Evolutionary conservation across 495 filamentous ascomycete genomes (phyloP).

Genomic region (Hyaloscypha finlandica): DNA sequence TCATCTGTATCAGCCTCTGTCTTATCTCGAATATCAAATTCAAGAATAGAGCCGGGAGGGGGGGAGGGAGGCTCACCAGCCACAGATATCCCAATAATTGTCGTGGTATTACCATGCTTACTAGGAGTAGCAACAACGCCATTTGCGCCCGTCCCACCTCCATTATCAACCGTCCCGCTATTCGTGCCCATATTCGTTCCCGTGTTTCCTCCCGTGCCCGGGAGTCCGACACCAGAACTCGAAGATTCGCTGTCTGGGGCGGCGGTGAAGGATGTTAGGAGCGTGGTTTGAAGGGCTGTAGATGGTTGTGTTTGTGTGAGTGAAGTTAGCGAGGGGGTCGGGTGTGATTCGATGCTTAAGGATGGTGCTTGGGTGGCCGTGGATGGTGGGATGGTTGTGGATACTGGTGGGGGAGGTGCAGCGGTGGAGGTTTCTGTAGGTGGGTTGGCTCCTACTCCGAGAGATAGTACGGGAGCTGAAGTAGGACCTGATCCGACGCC

Average conservation of each 20-base stretch:
- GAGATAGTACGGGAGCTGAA: background rate
- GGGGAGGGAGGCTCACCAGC: background rate
- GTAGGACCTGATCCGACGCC: background rate
- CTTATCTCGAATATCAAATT: background rate
- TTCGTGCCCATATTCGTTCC: background rate
- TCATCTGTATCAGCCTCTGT: background rate
- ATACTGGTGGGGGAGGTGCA: background rate
- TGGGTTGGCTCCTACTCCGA: background rate
- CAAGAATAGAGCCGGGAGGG: background rate
- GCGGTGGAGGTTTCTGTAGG: background rate
- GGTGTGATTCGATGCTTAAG: background rate
- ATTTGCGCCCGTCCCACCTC: background rate
- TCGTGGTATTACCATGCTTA: background rate
- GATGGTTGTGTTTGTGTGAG: slow-evolving; percentile 1
- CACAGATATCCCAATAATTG: background rate
- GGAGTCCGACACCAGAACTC: background rate
- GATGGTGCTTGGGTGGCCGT: background rate
- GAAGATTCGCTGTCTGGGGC: background rate
- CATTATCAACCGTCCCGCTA: background rate
- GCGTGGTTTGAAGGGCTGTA: background rate
- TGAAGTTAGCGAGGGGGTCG: background rate
- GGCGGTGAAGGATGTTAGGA: slow-evolving; percentile 1
- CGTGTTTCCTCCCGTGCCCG: background rate
- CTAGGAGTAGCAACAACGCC: background rate
- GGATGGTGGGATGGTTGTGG: background rate